Evolutionary conservation across 2,329 filamentous ascomycete species (phyloP), one percentile per base, ranked within the genome.

Genomic region (Diaporthe sp.): DNA sequence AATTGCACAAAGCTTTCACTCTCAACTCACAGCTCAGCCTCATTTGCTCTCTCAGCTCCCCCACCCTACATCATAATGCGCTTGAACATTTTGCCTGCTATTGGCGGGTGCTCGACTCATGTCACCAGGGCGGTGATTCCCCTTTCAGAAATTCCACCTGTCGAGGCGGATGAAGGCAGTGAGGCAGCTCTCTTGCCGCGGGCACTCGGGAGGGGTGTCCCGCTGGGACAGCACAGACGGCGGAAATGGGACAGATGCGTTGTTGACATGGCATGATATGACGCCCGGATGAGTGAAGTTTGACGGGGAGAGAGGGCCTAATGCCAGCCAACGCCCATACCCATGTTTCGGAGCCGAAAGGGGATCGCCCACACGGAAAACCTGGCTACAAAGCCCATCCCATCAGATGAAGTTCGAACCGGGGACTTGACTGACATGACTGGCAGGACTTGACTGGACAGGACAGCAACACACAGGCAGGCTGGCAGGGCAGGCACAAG

Each of bases 271-370:
- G 49, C 65, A 70, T 55, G 47, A 55, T 22, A 42, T 70, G 47
- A 70, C 34, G 65, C 34, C 49, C 49, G n/a, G 47, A 28, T 55
- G 34, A 55, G 9, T 42, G 65, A 55, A 55, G 65, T 22, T 55
- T 55, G 65, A 39, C 49, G 49, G 42, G 25, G 28, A 28, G 34
- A 39, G 39, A n/a, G n/a, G 22, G 34, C 4, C 22, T 6, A n/a
- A 55, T 55, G 51, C 51, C 15, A 17, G 22, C 28, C 44, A 49
- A 10, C 28, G 28, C 63, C 63, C 44, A 49, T n/a, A n/a, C 28
- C 42, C 49, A 70, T 55, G 65, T 70, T 70, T 55, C 65, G 65
- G 65, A 70, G 49, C 65, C 65, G 65, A 70, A 42, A 55, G 34
- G 6, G 47, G 34, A 25, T 22, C 12, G 49, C 22, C 47, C 65